A percentile compares a stretch with the other conserved stretches of the same genome.
Conservation (phyloP, 1,139 yeast species). For the Magnusiomyces clavatus region DNA sequence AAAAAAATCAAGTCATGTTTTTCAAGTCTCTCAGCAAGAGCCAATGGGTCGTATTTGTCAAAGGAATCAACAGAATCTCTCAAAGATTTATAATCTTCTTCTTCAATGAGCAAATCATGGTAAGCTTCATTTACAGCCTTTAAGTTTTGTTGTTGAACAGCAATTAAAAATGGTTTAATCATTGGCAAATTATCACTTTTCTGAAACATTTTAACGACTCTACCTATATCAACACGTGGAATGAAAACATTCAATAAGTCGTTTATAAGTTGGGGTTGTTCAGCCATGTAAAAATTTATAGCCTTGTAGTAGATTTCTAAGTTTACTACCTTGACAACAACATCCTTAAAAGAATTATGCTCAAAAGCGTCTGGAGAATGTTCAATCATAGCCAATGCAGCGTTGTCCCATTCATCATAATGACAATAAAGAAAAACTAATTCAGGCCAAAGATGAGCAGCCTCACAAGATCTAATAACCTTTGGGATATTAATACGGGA, state of each 20-base stretch:
- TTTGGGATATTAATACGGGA: conserved; percentile 96
- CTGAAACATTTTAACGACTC: conserved; percentile 91
- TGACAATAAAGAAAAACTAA: conserved; percentile 93
- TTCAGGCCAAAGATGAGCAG: conserved; percentile 94
- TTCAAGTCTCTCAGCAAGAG: conserved; percentile 87
- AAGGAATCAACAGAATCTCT: conserved; percentile 80
- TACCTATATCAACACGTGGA: conserved; percentile 89
- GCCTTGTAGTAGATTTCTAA: conserved; percentile 97
- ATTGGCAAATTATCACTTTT: conserved; percentile 93
- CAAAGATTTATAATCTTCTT: conserved; percentile 87
- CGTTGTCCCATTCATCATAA: conserved; percentile 99
- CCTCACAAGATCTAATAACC: conserved; percentile 89
- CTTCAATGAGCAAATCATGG: conserved; percentile 92
- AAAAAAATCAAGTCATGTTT: conserved; percentile 85
- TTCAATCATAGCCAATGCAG: conserved; percentile 96
- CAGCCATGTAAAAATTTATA: conserved; percentile 83
- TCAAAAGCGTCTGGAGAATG: conserved; percentile 90
- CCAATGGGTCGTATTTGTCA: conserved; percentile 88
- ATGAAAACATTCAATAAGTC: conserved; percentile 79
- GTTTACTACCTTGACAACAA: conserved; percentile 89
- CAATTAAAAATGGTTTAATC: conserved; percentile 88
- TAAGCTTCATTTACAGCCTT: conserved; percentile 91
- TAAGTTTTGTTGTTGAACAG: conserved; percentile 84
- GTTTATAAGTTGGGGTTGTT: conserved; percentile 84
- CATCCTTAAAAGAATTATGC: conserved; percentile 88